Evolutionary conservation across 441 rosid species (phyloP), one percentile per base, ranked within the genome.

Genomic region (Aleurites moluccanus): DNA sequence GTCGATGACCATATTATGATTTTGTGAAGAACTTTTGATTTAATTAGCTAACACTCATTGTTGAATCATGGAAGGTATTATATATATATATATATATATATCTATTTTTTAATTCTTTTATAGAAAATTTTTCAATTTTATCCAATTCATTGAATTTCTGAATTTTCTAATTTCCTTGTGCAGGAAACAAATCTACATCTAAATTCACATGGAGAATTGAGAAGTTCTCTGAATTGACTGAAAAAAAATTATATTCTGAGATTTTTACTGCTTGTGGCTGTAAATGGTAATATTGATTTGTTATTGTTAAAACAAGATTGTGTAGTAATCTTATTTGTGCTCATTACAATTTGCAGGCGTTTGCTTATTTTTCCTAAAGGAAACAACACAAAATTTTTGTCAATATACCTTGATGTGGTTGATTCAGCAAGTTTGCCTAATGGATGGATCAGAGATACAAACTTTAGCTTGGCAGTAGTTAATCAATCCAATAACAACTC

Each of bases 371-470:
- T 35, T 33, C 73, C 73, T 5, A 70, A 56, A 55, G 73, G 73
- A 56, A 55, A 21, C 73, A 38, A 55, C 6, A 49, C 21, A 10
- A 63, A 69, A 55, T n/a, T 20, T 38, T 38, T 69, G 50, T 69
- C 73, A 33, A 69, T 69, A n/a, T 69, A 55, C 16, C 18, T 69
- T 4, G 52, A 35, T 30, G 73, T 35, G 35, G 47, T 64, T n/a
- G 73, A 69, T 35, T 3, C 64, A 33, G 13, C 64, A 11, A 57
- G 10, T 33, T 55, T 69, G 63, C 73, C 73, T n/a, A 1, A 14
- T 69, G 63, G 63, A 35, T 69, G 73, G 73, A 69, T 13, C 20
- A 55, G 73, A 69, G 50, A 69, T 13, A 52, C 64, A n/a, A 11
- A 25, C 10, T 69, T 35, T 21, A 38, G 73, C 30, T 55, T 69